Evolutionary conservation across 2,329 filamentous ascomycete genomes (phyloP), one percentile per base, ranked within the genome.

Genomic region (Curvularia hawaiiensis): DNA sequence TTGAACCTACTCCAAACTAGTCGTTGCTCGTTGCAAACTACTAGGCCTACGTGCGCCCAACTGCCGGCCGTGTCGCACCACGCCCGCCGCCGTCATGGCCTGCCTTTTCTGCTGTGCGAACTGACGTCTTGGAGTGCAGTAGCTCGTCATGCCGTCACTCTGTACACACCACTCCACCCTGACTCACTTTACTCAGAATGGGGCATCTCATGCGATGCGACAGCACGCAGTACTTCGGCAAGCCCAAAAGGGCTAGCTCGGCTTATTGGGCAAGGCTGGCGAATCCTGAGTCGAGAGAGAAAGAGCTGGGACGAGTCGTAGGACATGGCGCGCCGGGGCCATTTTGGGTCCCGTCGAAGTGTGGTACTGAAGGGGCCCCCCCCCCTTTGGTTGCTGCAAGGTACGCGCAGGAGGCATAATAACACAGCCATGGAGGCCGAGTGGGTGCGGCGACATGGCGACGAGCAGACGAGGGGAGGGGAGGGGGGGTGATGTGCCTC

Each of bases 381-480:
- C 33, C 65, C 64, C 63, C 63, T 38, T 38, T 38, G 35, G 60
- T 56, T 57, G 63, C 72, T 75, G 74, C 73, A 74, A 75, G 74
- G 73, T 71, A 75, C 72, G 58, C 50, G 65, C 63, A 59, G 62
- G 61, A 63, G 63, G 57, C 30, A 31, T 31, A 9, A 31, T 12
- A 31, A 11, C 30, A 31, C 52, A 51, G 43, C 14, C 12, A 35
- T 10, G 33, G 12, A 35, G 33, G 12, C 12, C 33, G 33, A 35
- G 7, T 35, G 16, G 41, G 40, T 31, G 26, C 28, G 51, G 46
- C 43, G 56, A 58, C 60, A 56, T 53, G 51, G 66, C 63, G 66
- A 66, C 67, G 24, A 57, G 68, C 62, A 62, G 64, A 64, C 60
- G 58, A 58, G 68, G 67, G 65, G n/a, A n/a, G n/a, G n/a, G n/a